Evolutionary conservation across 2,329 filamentous ascomycete species (phyloP).

Genomic region (Phaeosphaeria sp.): DNA sequence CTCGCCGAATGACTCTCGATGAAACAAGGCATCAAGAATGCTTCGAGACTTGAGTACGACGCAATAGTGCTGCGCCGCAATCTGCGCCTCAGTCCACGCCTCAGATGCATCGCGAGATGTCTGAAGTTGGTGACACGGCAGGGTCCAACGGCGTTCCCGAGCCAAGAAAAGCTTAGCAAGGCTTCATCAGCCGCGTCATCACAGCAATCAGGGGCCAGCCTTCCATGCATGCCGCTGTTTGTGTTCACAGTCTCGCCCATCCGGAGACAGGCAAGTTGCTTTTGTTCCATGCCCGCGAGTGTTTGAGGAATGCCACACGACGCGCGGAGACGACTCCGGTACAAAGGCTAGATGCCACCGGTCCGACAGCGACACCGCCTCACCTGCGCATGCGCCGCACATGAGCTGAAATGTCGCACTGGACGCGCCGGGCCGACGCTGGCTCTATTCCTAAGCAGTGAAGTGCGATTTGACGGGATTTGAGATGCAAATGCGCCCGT

Average conservation of each 20-base stretch:
- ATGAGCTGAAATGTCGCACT: not conserved
- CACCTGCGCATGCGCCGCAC: not conserved
- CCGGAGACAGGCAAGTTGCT: not conserved
- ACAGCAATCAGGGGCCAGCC: not conserved
- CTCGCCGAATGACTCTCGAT: not conserved
- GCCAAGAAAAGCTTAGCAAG: conserved; percentile 22
- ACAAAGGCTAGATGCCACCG: conserved; percentile 1
- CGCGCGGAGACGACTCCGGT: conserved; percentile 2
- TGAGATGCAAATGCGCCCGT: not conserved
- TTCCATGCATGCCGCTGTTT: not conserved
- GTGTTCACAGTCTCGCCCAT: not conserved
- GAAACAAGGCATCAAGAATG: not conserved
- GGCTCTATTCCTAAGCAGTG: conserved; percentile 9
- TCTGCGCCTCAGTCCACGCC: conserved; percentile 1
- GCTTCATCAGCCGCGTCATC: conserved; percentile 11
- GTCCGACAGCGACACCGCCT: conserved; percentile 7
- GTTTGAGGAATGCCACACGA: not conserved
- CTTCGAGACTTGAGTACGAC: not conserved
- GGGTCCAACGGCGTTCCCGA: not conserved
- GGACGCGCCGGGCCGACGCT: not conserved
- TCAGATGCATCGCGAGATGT: not conserved
- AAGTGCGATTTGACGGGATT: conserved; percentile 6
- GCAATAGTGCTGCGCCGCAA: conserved; percentile 1
- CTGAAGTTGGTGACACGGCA: not conserved
- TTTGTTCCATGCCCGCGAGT: not conserved